These are phyloP conservation scores for Phytopythium cucurbitacearum DNA, from an alignment of 352 stramenopile species.

Conservation along the genomic window DNA sequence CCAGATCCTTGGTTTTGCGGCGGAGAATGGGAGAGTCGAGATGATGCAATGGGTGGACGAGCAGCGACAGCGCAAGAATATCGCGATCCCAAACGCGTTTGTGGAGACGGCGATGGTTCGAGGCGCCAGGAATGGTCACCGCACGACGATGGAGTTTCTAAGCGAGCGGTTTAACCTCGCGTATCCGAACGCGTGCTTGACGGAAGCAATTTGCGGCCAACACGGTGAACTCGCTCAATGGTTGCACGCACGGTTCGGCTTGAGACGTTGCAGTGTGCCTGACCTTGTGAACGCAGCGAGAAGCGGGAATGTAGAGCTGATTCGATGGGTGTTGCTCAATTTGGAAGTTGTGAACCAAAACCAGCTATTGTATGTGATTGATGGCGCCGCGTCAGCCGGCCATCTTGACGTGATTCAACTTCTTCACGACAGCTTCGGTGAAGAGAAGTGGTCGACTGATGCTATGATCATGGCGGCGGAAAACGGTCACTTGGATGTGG, in stretches of 20 bases:
- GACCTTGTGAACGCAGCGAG: neutral
- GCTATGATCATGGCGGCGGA: constrained; percentile 5
- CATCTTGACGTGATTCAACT: constrained; percentile 5
- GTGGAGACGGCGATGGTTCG: constrained; percentile 6
- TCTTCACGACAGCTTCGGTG: constrained; percentile 1
- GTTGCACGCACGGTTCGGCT: too few relatives aligned
- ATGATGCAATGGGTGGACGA: constrained; percentile 6
- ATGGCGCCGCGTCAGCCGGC: neutral
- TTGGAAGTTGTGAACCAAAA: constrained; percentile 2
- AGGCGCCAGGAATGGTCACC: constrained; percentile 1
- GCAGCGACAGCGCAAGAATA: constrained; percentile 17
- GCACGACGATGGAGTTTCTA: neutral
- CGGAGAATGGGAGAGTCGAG: constrained; percentile 11
- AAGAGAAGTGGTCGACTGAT: neutral
- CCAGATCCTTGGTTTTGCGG: constrained; percentile 21
- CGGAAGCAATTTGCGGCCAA: too few relatives aligned
- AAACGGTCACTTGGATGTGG: constrained; percentile 1
- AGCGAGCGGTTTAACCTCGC: neutral
- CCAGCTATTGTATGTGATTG: neutral
- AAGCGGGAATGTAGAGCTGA: constrained; percentile 2
- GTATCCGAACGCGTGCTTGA: too few relatives aligned
- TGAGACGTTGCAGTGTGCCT: constrained; percentile 1
- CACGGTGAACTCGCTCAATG: too few relatives aligned
- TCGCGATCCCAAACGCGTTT: constrained; percentile 5
- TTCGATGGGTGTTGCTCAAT: constrained; percentile 5